Evolutionary conservation across 495 filamentous ascomycete genomes (phyloP).

Genomic region (Annulohypoxylon bovei): DNA sequence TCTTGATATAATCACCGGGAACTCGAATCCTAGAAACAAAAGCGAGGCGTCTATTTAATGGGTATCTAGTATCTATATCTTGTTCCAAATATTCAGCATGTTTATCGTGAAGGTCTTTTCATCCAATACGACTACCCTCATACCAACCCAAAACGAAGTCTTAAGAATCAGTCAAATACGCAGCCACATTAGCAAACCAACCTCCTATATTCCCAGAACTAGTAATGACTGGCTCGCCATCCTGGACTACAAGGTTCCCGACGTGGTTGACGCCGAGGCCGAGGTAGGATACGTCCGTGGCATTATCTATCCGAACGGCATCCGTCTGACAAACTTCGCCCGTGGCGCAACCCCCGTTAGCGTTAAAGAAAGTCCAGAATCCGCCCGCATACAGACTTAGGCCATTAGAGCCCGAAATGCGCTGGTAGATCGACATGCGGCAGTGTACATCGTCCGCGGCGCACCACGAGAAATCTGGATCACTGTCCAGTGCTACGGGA

Average conservation of each 20-base stretch:
- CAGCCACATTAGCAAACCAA: constrained; percentile 8
- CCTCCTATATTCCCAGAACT: background rate
- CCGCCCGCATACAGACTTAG: background rate
- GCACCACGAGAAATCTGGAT: constrained; percentile 7
- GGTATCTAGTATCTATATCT: background rate
- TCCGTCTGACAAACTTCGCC: background rate
- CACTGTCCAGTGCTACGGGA: background rate
- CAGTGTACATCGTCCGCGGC: background rate
- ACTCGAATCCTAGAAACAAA: background rate
- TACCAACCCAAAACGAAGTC: background rate
- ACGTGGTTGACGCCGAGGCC: constrained; percentile 5
- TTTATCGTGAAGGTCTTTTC: background rate
- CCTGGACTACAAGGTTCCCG: background rate
- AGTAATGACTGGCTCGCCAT: background rate
- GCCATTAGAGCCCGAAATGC: background rate
- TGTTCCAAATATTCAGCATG: background rate
- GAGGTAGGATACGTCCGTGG: background rate
- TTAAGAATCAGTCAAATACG: background rate
- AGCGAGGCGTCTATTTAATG: background rate
- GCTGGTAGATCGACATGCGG: constrained; percentile 11
- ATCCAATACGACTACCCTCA: background rate
- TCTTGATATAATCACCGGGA: background rate
- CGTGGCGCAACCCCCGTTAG: background rate
- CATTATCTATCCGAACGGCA: background rate
- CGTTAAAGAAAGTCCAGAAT: constrained; percentile 4